Conservation (phyloP, 192 early-diverging fungal genomes). For the Umbelopsis sp. region DNA sequence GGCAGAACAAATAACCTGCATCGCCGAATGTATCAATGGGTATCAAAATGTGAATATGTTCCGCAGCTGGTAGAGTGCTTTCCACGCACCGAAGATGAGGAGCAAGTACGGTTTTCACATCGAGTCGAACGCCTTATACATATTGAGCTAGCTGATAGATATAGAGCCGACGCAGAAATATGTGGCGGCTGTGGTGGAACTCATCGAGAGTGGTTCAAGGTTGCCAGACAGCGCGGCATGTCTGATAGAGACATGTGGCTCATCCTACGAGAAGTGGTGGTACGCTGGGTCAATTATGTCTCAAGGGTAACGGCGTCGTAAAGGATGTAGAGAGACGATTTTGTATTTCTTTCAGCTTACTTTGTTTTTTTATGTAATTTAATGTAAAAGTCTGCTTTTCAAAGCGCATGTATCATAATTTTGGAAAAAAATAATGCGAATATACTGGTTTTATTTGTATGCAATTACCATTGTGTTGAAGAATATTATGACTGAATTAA, state of each 20-base stretch:
- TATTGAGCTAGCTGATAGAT: constrained; percentile 44
- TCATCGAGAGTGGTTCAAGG: constrained; percentile 53
- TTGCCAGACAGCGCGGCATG: constrained; percentile 1
- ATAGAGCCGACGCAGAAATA: constrained; percentile 37
- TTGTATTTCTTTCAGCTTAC: no score
- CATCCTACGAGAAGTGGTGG: neutral
- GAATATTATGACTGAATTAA: no score
- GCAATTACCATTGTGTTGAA: no score
- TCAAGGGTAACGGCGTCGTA: neutral
- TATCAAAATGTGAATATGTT: constrained; percentile 46
- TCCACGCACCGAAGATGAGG: constrained; percentile 33
- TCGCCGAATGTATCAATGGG: constrained; percentile 52
- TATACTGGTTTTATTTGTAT: no score
- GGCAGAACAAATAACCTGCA: constrained; percentile 49
- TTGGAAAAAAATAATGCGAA: no score
- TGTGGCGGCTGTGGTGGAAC: constrained; percentile 39
- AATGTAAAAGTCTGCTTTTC: neutral
- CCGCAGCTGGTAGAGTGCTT: constrained; percentile 50
- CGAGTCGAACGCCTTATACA: constrained; percentile 50
- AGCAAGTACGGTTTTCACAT: constrained; percentile 28
- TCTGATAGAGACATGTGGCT: constrained; percentile 12
- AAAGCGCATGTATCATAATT: no score
- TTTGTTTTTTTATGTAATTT: neutral
- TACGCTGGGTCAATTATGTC: constrained; percentile 14
- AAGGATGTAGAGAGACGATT: neutral